Conservation (phyloP, 1,284 basidiomycete species). For the Fomitopsis pinicola region DNA sequence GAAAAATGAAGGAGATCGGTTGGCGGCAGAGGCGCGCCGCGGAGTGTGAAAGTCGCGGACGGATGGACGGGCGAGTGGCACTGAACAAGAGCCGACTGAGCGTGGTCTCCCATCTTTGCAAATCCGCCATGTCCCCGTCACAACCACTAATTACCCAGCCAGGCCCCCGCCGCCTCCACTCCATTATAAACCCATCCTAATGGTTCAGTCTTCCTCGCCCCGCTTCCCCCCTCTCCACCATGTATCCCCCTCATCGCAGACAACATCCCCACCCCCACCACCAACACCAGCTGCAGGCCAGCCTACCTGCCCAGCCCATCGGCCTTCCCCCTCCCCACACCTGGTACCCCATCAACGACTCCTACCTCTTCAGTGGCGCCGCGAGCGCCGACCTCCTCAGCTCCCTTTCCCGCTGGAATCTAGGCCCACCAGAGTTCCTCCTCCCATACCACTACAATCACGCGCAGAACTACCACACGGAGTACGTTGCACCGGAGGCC, state of each 20-base stretch:
- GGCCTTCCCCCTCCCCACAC: neutral
- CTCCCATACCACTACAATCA: conserved; percentile 19
- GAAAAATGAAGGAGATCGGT: neutral
- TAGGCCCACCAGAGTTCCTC: conserved; percentile 18
- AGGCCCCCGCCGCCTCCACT: neutral
- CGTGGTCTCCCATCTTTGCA: conserved; percentile 2
- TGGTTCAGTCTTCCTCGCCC: neutral
- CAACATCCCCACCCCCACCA: neutral
- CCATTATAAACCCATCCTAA: neutral
- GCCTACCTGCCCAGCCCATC: conserved; percentile 8
- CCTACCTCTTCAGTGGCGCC: conserved; percentile 16
- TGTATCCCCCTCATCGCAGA: neutral
- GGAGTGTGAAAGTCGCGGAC: conserved; percentile 4
- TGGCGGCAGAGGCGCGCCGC: conserved; percentile 1
- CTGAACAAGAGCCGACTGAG: conserved; percentile 1
- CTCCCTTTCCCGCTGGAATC: conserved; percentile 13
- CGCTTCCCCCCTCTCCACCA: neutral
- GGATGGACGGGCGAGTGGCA: neutral
- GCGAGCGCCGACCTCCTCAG: conserved; percentile 12
- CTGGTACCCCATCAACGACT: conserved; percentile 12
- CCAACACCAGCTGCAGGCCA: neutral
- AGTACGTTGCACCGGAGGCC: neutral
- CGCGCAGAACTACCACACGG: neutral
- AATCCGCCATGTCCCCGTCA: neutral
- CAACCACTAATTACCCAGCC: neutral